Conservation (phyloP, 2,329 filamentous ascomycete genomes). For the Claviceps sp. region DNA sequence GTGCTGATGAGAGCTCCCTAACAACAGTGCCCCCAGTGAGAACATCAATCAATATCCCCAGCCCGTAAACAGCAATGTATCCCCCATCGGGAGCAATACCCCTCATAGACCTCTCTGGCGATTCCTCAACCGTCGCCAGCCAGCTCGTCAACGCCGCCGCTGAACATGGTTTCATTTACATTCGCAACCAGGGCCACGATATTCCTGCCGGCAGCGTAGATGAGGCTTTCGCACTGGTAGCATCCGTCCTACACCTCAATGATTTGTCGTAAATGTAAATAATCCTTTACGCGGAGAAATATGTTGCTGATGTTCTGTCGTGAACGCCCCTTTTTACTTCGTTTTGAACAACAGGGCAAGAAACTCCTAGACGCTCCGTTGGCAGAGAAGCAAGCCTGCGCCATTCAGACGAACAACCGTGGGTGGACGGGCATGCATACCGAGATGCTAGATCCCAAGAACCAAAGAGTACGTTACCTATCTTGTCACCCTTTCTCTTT, state of each 20-base stretch:
- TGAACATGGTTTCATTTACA: constrained; percentile 79
- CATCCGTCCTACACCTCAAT: not conserved
- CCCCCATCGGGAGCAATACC: constrained; percentile 44
- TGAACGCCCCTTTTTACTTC: too few relatives aligned
- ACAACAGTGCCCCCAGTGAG: too few relatives aligned
- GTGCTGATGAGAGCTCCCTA: too few relatives aligned
- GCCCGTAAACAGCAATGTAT: constrained; percentile 10
- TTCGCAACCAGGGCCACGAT: constrained; percentile 59
- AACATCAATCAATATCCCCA: not conserved
- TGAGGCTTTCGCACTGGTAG: constrained; percentile 62
- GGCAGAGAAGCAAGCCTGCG: constrained; percentile 61
- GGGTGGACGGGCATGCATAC: constrained; percentile 84
- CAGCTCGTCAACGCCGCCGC: constrained; percentile 68
- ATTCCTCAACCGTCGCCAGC: constrained; percentile 44
- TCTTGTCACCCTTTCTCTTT: too few relatives aligned
- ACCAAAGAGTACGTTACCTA: constrained; percentile 50
- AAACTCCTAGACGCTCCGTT: constrained; percentile 57
- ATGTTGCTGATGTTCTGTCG: too few relatives aligned
- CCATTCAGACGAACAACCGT: constrained; percentile 67
- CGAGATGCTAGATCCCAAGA: constrained; percentile 75
- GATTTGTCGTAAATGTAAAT: too few relatives aligned
- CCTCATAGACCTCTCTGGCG: constrained; percentile 62
- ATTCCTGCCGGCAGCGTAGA: constrained; percentile 56
- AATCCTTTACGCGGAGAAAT: too few relatives aligned
- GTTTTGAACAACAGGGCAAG: constrained; percentile 33